These are phyloP conservation scores for Eucalyptus tenuipes DNA, from an alignment of 345 rosid genomes.

Conservation along the genomic window DNA sequence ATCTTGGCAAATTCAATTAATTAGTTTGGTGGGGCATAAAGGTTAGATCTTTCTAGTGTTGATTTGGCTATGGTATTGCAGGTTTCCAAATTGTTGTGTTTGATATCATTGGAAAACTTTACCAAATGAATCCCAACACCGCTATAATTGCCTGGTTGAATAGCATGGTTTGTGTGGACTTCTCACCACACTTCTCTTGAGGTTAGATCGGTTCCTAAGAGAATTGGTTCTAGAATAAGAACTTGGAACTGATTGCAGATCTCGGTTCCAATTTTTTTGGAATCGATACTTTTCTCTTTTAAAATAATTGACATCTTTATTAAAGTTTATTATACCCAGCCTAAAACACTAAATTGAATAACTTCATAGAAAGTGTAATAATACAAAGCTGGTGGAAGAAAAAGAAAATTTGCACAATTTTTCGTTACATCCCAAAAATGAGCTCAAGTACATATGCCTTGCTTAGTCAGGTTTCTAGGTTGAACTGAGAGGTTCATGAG, in stretches of 20 bases:
- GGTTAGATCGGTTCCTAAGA: background rate
- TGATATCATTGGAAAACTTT: background rate
- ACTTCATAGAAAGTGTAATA: background rate
- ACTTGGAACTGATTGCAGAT: background rate
- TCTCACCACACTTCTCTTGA: background rate
- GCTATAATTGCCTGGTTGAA: background rate
- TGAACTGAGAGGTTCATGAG: background rate
- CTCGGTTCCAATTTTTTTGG: background rate
- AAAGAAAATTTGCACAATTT: background rate
- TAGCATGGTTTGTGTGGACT: background rate
- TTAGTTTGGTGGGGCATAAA: background rate
- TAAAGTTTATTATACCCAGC: background rate
- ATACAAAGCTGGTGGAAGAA: background rate
- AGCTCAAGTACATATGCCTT: background rate
- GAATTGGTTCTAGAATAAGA: background rate
- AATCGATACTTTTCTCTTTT: background rate
- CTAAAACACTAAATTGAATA: background rate
- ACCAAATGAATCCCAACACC: background rate
- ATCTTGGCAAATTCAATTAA: background rate
- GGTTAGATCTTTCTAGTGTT: background rate
- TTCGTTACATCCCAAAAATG: background rate
- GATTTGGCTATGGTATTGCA: background rate
- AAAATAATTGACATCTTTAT: background rate
- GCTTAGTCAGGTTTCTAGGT: background rate
- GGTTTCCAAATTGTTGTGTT: background rate